Conservation (phyloP, 23 red algal species). For the Gracilariopsis chorda region DNA sequence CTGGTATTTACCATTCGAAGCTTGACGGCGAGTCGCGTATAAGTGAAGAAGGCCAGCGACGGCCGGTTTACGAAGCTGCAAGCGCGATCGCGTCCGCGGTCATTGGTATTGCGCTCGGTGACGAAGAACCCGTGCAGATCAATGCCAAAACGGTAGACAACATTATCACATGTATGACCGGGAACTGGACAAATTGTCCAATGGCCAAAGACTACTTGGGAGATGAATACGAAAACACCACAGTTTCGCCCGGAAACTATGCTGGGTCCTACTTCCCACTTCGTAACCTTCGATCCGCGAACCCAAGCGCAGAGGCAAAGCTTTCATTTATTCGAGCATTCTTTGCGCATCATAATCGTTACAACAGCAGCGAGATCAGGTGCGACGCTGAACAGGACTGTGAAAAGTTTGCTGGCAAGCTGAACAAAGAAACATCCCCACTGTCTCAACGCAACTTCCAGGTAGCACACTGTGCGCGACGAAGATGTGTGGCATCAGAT, state of each 20-base stretch:
- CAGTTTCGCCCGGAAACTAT: slow-evolving; percentile 46
- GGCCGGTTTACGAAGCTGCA: slow-evolving; percentile 23
- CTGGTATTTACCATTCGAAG: slow-evolving; percentile 55
- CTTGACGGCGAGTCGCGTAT: background rate
- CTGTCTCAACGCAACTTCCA: background rate
- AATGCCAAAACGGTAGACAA: slow-evolving; percentile 11
- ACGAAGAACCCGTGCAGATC: background rate
- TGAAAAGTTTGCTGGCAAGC: background rate
- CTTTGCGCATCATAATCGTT: slow-evolving; percentile 54
- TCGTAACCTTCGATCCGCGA: background rate
- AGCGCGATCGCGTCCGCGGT: slow-evolving; percentile 20
- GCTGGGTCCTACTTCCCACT: slow-evolving; percentile 36
- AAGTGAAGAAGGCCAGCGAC: background rate
- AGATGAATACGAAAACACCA: background rate
- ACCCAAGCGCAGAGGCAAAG: slow-evolving; percentile 18
- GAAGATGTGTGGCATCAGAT: slow-evolving; percentile 49
- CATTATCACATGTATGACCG: slow-evolving; percentile 51
- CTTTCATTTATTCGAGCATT: slow-evolving; percentile 37
- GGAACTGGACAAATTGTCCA: slow-evolving; percentile 38
- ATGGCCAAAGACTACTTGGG: slow-evolving; percentile 32
- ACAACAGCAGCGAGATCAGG: background rate
- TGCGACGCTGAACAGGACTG: slow-evolving; percentile 13
- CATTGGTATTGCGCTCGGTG: slow-evolving; percentile 20
- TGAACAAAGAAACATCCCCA: background rate
- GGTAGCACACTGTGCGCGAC: slow-evolving; percentile 9